Evolutionary conservation across 2,329 filamentous ascomycete genomes (phyloP).

Genomic region (Aspergillus aculeatinus): DNA sequence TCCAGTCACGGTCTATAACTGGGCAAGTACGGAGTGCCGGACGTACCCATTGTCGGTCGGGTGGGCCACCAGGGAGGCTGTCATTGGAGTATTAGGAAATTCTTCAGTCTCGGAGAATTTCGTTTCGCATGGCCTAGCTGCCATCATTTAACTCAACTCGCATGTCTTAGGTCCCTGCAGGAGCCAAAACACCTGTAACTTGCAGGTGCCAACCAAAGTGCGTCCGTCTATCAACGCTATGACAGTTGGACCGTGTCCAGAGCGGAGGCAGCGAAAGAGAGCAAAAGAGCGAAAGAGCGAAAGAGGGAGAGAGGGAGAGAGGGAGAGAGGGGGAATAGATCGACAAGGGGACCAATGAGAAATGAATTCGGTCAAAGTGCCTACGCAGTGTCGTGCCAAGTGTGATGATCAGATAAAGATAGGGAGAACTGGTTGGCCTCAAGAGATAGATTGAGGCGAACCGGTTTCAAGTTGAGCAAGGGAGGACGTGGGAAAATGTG

Average conservation of each 20-base stretch:
- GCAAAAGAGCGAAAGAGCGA: too few species aligned
- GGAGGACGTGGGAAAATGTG: not conserved
- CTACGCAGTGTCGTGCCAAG: not conserved
- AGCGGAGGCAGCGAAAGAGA: not conserved
- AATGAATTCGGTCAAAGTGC: not conserved
- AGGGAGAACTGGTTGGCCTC: not conserved
- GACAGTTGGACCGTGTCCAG: not conserved
- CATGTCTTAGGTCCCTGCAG: not conserved
- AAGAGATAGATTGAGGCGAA: conserved; percentile 1
- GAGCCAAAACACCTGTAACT: not conserved
- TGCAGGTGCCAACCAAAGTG: not conserved
- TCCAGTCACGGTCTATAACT: too few species aligned
- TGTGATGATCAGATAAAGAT: conserved; percentile 8
- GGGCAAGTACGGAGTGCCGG: too few species aligned
- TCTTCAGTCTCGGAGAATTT: not conserved
- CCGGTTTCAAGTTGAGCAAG: conserved; percentile 3
- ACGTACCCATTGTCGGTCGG: not conserved
- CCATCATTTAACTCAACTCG: too few species aligned
- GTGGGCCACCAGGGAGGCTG: not conserved
- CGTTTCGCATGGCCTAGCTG: not conserved
- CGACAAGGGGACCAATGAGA: not conserved
- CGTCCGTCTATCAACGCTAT: not conserved
- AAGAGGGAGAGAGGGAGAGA: too few species aligned
- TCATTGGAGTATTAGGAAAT: too few species aligned
- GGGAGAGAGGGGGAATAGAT: too few species aligned